Conservation (phyloP, 495 filamentous ascomycete species). For the Trypethelium eluteriae region DNA sequence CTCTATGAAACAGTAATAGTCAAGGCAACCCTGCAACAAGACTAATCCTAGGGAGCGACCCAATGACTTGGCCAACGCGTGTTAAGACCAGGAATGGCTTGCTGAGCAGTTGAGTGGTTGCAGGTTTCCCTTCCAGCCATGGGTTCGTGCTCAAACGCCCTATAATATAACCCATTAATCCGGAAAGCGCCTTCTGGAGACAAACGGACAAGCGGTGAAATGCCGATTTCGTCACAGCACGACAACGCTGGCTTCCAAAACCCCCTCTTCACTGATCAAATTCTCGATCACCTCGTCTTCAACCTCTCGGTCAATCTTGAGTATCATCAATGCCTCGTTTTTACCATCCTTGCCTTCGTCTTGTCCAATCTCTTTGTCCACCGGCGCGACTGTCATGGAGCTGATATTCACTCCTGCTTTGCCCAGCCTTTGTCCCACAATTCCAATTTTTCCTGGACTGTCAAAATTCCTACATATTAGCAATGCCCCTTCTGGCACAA, state of each 20-base stretch:
- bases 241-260: constrained; percentile 56
- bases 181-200: too few relatives aligned
- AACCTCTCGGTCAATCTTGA: constrained; percentile 55
- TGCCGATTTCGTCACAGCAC: constrained; percentile 18
- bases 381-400: constrained; percentile 60
- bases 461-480: constrained; percentile 65
- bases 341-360: constrained; percentile 24
- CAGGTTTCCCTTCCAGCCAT: neutral
- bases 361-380: constrained; percentile 28
- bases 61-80: too few relatives aligned
- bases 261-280: constrained; percentile 49
- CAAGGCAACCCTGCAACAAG: neutral
- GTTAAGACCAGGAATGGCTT: neutral
- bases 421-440: constrained; percentile 57
- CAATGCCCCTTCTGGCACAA: constrained; percentile 56
- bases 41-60: too few relatives aligned
- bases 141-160: neutral
- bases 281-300: constrained; percentile 47
- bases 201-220: too few relatives aligned
- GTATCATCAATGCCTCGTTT: constrained; percentile 65
- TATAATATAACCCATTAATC: neutral
- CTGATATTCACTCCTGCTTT: constrained; percentile 59
- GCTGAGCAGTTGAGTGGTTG: neutral
- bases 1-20: neutral
- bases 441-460: constrained; percentile 63